Evolutionary conservation across 306 rosid species (phyloP).

Genomic region (Albizia julibrissin): DNA sequence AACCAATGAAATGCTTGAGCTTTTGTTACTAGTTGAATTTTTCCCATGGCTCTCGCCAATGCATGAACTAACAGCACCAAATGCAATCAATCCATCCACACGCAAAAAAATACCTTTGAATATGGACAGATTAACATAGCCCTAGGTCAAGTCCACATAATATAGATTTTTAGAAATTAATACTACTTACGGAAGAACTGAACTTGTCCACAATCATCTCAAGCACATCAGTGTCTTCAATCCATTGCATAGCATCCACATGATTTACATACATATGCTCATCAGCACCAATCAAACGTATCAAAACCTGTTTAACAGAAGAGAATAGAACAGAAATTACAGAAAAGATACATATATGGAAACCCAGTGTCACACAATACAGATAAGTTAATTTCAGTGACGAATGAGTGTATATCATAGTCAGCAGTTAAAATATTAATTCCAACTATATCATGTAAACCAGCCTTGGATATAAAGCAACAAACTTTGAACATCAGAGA

Average conservation of each 20-base stretch:
- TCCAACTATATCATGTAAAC: neutral
- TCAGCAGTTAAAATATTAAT: neutral
- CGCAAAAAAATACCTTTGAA: neutral
- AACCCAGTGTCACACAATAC: neutral
- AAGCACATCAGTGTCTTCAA: conserved; percentile 80
- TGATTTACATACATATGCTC: conserved; percentile 88
- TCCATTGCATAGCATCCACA: conserved; percentile 89
- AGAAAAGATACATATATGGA: conserved; percentile 15
- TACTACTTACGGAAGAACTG: conserved; percentile 83
- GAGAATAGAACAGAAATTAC: conserved; percentile 17
- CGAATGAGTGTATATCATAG: neutral
- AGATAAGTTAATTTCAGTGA: neutral
- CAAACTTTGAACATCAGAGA: conserved; percentile 24
- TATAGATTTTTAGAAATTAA: conserved; percentile 4
- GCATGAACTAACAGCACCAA: neutral
- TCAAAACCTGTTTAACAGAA: conserved; percentile 68
- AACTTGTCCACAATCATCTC: conserved; percentile 98
- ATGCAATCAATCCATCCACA: conserved; percentile 7
- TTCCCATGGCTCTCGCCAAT: neutral
- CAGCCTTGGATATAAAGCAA: conserved; percentile 16
- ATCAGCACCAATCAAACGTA: conserved; percentile 95
- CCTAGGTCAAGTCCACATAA: neutral
- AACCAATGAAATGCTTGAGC: neutral
- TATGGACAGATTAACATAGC: conserved; percentile 10
- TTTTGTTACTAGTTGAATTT: neutral